Evolutionary conservation across 805 yeast genomes (phyloP).

Genomic region (Yarrowia sp.): DNA sequence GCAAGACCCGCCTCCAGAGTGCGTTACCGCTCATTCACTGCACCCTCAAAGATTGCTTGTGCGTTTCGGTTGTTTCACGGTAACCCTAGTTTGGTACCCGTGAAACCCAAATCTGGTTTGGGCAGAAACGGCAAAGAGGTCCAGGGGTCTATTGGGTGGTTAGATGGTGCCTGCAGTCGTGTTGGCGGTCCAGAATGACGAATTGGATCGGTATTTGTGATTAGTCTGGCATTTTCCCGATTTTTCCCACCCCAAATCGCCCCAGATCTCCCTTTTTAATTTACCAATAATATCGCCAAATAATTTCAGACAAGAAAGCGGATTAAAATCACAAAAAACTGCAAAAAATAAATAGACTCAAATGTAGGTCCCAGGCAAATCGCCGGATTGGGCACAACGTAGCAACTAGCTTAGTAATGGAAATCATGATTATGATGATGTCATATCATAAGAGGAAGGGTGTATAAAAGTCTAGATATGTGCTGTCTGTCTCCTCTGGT

Average conservation of each 20-base stretch:
- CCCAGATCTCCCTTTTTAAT: not conserved
- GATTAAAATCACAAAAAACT: not conserved
- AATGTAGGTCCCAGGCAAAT: slow-evolving; percentile 31
- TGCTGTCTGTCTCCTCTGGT: too few relatives aligned
- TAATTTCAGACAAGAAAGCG: not conserved
- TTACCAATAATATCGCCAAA: slow-evolving; percentile 15
- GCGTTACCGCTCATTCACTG: slow-evolving; percentile 32
- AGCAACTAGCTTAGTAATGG: not conserved
- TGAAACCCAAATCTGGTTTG: slow-evolving; percentile 14
- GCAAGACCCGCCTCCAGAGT: slow-evolving; percentile 6
- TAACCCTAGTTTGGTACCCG: slow-evolving; percentile 32
- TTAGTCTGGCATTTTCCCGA: too few relatives aligned
- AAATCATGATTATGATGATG: not conserved
- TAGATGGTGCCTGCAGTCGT: too few relatives aligned
- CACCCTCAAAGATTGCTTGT: slow-evolving; percentile 25
- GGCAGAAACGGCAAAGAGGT: slow-evolving; percentile 12
- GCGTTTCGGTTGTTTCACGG: slow-evolving; percentile 38
- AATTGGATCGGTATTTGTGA: not conserved
- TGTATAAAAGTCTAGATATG: too few relatives aligned
- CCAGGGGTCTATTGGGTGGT: not conserved
- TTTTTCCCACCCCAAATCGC: not conserved
- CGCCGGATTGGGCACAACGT: slow-evolving; percentile 25
- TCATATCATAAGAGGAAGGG: not conserved
- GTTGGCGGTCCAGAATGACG: not conserved
- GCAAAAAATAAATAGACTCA: slow-evolving; percentile 11